Conservation (phyloP, 495 filamentous ascomycete species). For the Monascus purpureus region DNA sequence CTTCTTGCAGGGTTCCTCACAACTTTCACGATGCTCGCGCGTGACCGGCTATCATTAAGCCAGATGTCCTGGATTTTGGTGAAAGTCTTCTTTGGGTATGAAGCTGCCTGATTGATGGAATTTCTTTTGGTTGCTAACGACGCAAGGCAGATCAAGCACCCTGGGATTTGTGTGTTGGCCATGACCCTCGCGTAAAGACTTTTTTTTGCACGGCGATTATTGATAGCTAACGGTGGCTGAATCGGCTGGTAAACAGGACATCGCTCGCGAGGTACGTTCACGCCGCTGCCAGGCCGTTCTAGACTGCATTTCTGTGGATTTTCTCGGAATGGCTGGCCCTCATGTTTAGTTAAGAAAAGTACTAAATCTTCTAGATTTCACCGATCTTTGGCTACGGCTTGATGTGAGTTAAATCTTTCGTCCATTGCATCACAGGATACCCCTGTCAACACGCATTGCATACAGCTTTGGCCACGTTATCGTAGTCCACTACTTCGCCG, state of each 20-base stretch:
- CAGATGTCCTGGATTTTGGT: slow-evolving; percentile 80
- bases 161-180: slow-evolving; percentile 60
- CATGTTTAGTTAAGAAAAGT: slow-evolving; percentile 24
- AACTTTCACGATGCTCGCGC: slow-evolving; percentile 77
- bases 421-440: slow-evolving; percentile 9
- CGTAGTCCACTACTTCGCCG: too few relatives aligned
- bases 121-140: slow-evolving; percentile 19
- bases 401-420: slow-evolving; percentile 19
- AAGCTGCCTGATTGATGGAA: slow-evolving; percentile 11
- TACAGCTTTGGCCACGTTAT: slow-evolving; percentile 24
- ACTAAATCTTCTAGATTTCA: slow-evolving; percentile 30
- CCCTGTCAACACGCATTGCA: slow-evolving; percentile 22
- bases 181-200: neutral
- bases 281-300: slow-evolving; percentile 7
- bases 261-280: slow-evolving; percentile 33
- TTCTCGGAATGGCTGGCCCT: slow-evolving; percentile 30
- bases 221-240: slow-evolving; percentile 28
- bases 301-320: slow-evolving; percentile 16
- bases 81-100: slow-evolving; percentile 63
- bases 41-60: slow-evolving; percentile 55
- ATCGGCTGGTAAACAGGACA: slow-evolving; percentile 37
- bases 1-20: slow-evolving; percentile 67
- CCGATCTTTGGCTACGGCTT: slow-evolving; percentile 33
- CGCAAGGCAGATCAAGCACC: slow-evolving; percentile 45
- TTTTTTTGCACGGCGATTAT: slow-evolving; percentile 2